Evolutionary conservation across 768 basidiomycete genomes (phyloP).

Genomic region (Russula virescens): DNA sequence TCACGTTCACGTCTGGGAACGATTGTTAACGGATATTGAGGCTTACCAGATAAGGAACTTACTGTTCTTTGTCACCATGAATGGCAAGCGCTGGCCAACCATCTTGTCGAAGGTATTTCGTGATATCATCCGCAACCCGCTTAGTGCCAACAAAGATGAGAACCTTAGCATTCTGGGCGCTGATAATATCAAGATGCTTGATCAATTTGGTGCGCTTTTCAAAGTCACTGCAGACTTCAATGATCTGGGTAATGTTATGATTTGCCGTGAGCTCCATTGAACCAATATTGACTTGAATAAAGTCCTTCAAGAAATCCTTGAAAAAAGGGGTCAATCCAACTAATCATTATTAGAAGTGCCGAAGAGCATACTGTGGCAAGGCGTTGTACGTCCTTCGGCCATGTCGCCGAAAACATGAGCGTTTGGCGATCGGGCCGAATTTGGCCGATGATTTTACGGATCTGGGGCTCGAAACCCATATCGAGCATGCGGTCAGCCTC

Average conservation of each 20-base stretch:
- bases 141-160: conserved; percentile 98
- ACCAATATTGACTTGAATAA: conserved; percentile 98
- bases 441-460: conserved; percentile 95
- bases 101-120: conserved; percentile 94
- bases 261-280: conserved; percentile 98
- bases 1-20: conserved; percentile 84
- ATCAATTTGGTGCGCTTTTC: conserved; percentile 95
- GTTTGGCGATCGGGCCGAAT: conserved; percentile 98
- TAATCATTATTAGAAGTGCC: not conserved
- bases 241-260: conserved; percentile 93
- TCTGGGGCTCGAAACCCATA: conserved; percentile 99
- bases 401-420: conserved; percentile 98
- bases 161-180: conserved; percentile 95
- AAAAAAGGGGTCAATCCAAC: not conserved
- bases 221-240: conserved; percentile 95
- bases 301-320: conserved; percentile 92
- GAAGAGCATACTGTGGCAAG: conserved; percentile 65
- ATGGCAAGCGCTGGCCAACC: conserved; percentile 99
- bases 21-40: conserved; percentile 2
- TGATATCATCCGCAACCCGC: conserved; percentile 96
- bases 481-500: conserved; percentile 99
- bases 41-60: conserved; percentile 31
- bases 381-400: conserved; percentile 99
- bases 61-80: conserved; percentile 99
- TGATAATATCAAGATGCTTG: conserved; percentile 96